phyloP scores from a whole-genome alignment of 345 rosid species.

The Linum tenue region DNA sequence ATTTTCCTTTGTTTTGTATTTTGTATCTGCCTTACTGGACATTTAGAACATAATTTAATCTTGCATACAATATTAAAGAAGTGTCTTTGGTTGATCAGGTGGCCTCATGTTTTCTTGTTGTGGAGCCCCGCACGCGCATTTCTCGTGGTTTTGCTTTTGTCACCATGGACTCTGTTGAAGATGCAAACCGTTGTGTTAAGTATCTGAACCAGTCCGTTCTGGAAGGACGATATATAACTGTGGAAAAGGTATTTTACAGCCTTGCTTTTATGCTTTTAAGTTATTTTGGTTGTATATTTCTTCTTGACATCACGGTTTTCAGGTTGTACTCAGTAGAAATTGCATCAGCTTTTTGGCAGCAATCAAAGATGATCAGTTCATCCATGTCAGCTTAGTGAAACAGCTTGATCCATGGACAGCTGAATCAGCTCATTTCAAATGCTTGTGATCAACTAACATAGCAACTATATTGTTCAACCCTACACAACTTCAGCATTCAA shows the following conservation, averaged over 20 bases:
- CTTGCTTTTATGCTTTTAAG: constrained; percentile 10
- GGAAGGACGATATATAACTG: constrained; percentile 93
- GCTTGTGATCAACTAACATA: constrained; percentile 81
- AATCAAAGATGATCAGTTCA: constrained; percentile 88
- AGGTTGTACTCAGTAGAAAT: constrained; percentile 85
- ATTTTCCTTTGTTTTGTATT: not conserved
- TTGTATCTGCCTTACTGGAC: no score
- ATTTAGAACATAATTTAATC: not conserved
- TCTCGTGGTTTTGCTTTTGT: constrained; percentile 98
- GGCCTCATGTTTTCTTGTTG: constrained; percentile 78
- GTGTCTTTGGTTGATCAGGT: constrained; percentile 42
- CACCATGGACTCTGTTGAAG: constrained; percentile 68
- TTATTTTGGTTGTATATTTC: constrained; percentile 26
- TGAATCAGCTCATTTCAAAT: constrained; percentile 94
- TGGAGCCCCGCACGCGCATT: constrained; percentile 87
- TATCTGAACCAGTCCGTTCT: constrained; percentile 94
- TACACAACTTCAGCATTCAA: constrained; percentile 73
- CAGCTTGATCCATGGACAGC: constrained; percentile 94
- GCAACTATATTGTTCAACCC: constrained; percentile 83
- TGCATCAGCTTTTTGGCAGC: constrained; percentile 97
- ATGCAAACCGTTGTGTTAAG: constrained; percentile 81
- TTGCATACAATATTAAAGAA: not conserved
- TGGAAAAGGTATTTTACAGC: constrained; percentile 70
- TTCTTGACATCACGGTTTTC: constrained; percentile 85
- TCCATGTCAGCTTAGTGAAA: constrained; percentile 79